A percentile compares a stretch with the other conserved stretches of the same genome.
phyloP scores from a whole-genome alignment of 2,329 filamentous ascomycete genomes.

The Neonectria neomacrospora region DNA sequence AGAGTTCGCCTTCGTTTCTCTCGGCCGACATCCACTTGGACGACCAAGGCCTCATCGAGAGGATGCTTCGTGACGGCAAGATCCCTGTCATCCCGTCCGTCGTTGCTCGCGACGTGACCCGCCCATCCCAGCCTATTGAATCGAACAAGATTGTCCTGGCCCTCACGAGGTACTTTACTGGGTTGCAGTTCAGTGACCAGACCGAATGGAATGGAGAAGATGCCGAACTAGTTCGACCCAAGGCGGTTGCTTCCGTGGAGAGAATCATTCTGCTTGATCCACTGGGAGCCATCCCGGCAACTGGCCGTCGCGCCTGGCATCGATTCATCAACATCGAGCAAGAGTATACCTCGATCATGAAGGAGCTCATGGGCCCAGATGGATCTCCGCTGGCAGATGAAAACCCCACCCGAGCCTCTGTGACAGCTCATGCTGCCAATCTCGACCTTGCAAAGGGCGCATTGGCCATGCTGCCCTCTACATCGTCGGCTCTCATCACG shows the following conservation, averaged over 20 bases:
- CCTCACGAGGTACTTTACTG: conserved; percentile 79
- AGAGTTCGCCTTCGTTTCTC: conserved; percentile 33
- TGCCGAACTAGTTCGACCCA: conserved; percentile 52
- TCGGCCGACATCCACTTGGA: conserved; percentile 45
- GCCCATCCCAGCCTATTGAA: conserved; percentile 53
- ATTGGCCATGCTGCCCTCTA: conserved; percentile 80
- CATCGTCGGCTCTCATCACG: conserved; percentile 89
- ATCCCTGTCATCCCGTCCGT: conserved; percentile 55
- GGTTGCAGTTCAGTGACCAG: conserved; percentile 61
- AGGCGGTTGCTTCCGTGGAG: conserved; percentile 74
- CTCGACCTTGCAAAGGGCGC: conserved; percentile 76
- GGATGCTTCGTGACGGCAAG: conserved; percentile 48
- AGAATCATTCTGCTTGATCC: conserved; percentile 90
- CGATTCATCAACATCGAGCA: conserved; percentile 92
- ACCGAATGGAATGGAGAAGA: conserved; percentile 9
- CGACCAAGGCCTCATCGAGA: conserved; percentile 47
- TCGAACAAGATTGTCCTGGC: conserved; percentile 76
- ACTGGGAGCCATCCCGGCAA: conserved; percentile 82
- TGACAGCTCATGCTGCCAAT: conserved; percentile 71
- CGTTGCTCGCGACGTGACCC: conserved; percentile 56
- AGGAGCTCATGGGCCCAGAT: conserved; percentile 62
- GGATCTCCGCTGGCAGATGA: conserved; percentile 46
- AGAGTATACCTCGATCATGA: conserved; percentile 77
- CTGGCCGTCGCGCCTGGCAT: conserved; percentile 53
- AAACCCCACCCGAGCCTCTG: conserved; percentile 44